Evolutionary conservation across 2,329 filamentous ascomycete species (phyloP).

Genomic region (Fusarium sp.): DNA sequence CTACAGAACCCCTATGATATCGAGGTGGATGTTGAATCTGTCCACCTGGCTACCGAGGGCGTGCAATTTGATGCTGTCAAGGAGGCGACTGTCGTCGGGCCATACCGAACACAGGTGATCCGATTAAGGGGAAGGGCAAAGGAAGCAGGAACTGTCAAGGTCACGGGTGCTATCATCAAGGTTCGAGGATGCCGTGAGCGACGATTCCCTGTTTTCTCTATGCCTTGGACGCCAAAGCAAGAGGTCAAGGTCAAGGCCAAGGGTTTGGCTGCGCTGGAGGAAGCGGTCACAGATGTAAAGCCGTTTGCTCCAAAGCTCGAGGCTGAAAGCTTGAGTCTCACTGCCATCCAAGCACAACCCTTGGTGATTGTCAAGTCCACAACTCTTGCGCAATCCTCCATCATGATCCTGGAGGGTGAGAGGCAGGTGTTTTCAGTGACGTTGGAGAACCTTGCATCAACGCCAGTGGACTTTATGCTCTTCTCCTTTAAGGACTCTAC

Average conservation of each 20-base stretch:
- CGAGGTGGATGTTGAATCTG: slow-evolving; percentile 86
- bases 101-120: slow-evolving; percentile 84
- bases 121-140: slow-evolving; percentile 75
- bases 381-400: slow-evolving; percentile 81
- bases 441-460: slow-evolving; percentile 80
- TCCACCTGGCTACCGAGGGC: slow-evolving; percentile 79
- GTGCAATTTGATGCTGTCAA: slow-evolving; percentile 73
- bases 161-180: slow-evolving; percentile 82
- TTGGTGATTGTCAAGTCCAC: slow-evolving; percentile 78
- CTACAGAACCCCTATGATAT: slow-evolving; percentile 96
- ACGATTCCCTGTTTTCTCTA: slow-evolving; percentile 83
- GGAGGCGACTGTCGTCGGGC: slow-evolving; percentile 75
- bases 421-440: slow-evolving; percentile 79
- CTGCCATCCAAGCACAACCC: slow-evolving; percentile 83
- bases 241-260: slow-evolving; percentile 80
- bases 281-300: slow-evolving; percentile 51
- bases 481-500: slow-evolving; percentile 93
- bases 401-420: slow-evolving; percentile 96
- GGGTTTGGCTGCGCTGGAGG: slow-evolving; percentile 68
- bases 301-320: slow-evolving; percentile 55
- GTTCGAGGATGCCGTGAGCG: slow-evolving; percentile 84
- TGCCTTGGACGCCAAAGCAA: slow-evolving; percentile 76
- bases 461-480: slow-evolving; percentile 82
- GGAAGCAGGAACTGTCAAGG: slow-evolving; percentile 71
- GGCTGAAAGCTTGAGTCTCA: slow-evolving; percentile 67